These are phyloP conservation scores for Trametes maxima DNA, from an alignment of 768 basidiomycete genomes.

Conservation along the genomic window DNA sequence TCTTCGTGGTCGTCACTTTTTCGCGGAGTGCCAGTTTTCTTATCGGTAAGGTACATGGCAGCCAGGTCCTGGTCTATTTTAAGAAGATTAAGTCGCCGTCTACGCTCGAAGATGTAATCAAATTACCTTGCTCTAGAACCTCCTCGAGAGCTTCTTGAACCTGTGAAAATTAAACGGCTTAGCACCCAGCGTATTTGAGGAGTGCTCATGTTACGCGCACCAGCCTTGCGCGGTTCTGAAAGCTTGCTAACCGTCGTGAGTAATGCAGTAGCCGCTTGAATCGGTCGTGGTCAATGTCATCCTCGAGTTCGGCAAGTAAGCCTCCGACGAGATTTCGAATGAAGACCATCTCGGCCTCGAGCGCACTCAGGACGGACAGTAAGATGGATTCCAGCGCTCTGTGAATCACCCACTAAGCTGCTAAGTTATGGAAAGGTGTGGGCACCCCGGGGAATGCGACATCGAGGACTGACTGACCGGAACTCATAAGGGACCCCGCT, in stretches of 20 bases:
- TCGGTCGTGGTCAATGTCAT: conserved; percentile 93
- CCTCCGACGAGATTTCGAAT: conserved; percentile 90
- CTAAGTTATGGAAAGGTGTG: conserved; percentile 18
- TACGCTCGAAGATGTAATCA: background rate
- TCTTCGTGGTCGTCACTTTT: conserved; percentile 85
- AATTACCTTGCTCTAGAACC: conserved; percentile 80
- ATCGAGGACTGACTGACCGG: conserved; percentile 48
- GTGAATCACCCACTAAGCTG: conserved; percentile 25
- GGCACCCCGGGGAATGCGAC: conserved; percentile 11
- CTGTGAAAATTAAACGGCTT: conserved; percentile 41
- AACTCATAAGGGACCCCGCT: conserved; percentile 85
- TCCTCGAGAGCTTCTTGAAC: conserved; percentile 92
- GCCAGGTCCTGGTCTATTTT: conserved; percentile 85
- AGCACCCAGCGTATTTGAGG: background rate
- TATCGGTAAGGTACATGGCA: conserved; percentile 94
- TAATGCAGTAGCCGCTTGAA: conserved; percentile 92
- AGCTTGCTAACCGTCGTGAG: conserved; percentile 82
- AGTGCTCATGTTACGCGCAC: conserved; percentile 41
- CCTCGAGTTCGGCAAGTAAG: conserved; percentile 89
- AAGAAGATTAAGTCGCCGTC: background rate
- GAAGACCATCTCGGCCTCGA: conserved; percentile 96
- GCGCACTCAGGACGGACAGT: conserved; percentile 85
- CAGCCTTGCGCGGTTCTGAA: conserved; percentile 88
- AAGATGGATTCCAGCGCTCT: conserved; percentile 94
- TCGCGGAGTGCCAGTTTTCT: conserved; percentile 64